These are phyloP conservation scores for Tricholoma flavovirens DNA, from an alignment of 768 basidiomycete species.

Conservation along the genomic window DNA sequence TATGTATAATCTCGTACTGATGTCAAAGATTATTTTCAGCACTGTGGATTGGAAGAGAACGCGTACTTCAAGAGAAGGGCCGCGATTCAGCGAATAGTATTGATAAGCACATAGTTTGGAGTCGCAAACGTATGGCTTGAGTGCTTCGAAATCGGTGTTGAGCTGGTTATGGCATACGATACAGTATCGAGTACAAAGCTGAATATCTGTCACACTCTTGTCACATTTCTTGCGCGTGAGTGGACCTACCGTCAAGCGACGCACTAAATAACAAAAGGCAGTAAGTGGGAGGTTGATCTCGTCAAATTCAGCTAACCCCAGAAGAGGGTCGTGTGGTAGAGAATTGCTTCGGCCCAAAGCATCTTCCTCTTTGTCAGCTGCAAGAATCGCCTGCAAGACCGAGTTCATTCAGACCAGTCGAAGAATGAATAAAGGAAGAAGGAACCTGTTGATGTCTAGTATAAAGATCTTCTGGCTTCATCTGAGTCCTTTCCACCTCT, in stretches of 20 bases:
- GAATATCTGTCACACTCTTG: not conserved
- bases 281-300: constrained; percentile 56
- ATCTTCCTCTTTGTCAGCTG: constrained; percentile 42
- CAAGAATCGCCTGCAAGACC: constrained; percentile 24
- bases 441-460: constrained; percentile 25
- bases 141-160: constrained; percentile 44
- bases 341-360: constrained; percentile 32
- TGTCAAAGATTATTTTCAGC: not conserved
- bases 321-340: constrained; percentile 54
- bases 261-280: constrained; percentile 59
- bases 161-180: constrained; percentile 69
- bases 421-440: not conserved
- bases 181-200: constrained; percentile 67
- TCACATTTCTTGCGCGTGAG: not conserved
- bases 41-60: not conserved
- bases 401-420: not conserved
- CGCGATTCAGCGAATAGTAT: constrained; percentile 59
- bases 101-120: constrained; percentile 63
- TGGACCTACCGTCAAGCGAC: constrained; percentile 51
- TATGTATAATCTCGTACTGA: constrained; percentile 66
- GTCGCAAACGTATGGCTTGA: constrained; percentile 72
- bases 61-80: constrained; percentile 59
- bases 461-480: constrained; percentile 33
- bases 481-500: constrained; percentile 41
- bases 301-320: constrained; percentile 22